Percentiles rank a stretch among this genome's conserved stretches.
These are phyloP conservation scores for Flaveria ramosissima DNA, from an alignment of 129 eudicot species.

Conservation along the genomic window DNA sequence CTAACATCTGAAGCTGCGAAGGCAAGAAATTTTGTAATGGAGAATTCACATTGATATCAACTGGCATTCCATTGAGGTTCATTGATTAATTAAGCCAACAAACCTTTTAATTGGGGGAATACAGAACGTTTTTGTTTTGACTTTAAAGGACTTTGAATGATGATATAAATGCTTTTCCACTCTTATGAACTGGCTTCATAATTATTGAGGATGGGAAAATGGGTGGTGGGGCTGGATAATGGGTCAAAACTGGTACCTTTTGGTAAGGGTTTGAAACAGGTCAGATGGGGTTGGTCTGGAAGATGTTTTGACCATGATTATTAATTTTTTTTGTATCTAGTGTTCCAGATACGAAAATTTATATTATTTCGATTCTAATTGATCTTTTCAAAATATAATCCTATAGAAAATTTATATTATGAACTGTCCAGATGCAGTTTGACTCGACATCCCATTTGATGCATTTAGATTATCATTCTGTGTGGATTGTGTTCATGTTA, in stretches of 20 bases:
- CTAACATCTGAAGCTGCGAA: slow-evolving; percentile 86
- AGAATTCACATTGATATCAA: slow-evolving; percentile 51
- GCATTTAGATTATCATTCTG: not conserved
- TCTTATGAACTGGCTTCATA: not conserved
- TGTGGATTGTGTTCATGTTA: not conserved
- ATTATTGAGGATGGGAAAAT: not conserved
- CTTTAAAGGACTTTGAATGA: slow-evolving; percentile 25
- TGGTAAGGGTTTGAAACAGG: not conserved
- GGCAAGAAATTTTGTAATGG: slow-evolving; percentile 67
- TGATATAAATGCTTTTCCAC: slow-evolving; percentile 15
- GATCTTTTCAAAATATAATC: not conserved
- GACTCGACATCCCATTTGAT: not conserved
- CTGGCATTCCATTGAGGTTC: slow-evolving; percentile 49
- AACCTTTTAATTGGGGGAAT: slow-evolving; percentile 19
- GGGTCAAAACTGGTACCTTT: not conserved
- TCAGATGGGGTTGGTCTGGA: not conserved
- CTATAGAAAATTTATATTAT: too few relatives aligned
- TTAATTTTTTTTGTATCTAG: not conserved
- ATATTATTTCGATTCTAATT: not conserved
- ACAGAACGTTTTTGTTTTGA: not conserved
- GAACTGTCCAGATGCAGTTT: too few relatives aligned
- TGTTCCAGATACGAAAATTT: not conserved
- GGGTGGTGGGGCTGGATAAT: not conserved
- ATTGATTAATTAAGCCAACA: slow-evolving; percentile 28
- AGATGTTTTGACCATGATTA: not conserved